Conservation (phyloP, 139 green algal genomes). For the Tetraselmis striata region DNA sequence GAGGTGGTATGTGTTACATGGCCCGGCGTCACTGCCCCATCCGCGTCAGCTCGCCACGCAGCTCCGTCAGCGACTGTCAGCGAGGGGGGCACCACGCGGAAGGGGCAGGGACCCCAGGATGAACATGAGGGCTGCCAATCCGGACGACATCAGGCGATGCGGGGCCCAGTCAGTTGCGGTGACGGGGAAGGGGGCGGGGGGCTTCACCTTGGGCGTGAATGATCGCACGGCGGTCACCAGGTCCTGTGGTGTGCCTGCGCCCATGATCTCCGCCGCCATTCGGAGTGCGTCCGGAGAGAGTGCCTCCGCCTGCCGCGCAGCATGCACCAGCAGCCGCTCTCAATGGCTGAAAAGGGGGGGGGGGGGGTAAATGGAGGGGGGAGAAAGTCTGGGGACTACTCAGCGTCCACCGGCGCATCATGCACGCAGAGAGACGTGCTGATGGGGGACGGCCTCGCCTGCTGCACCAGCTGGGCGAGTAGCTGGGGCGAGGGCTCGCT, state of each 20-base stretch:
- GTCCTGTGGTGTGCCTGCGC: neutral
- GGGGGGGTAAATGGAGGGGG: too few species aligned
- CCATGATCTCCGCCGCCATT: slow-evolving; percentile 2
- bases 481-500: neutral
- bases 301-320: neutral
- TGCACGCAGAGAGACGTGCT: neutral
- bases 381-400: too few species aligned
- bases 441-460: neutral
- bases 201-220: neutral
- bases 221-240: neutral
- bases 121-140: too few species aligned
- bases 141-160: too few species aligned
- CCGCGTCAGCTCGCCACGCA: slow-evolving; percentile 17
- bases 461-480: neutral
- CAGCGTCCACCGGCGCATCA: too few species aligned
- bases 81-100: too few species aligned
- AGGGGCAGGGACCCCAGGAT: too few species aligned
- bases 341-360: too few species aligned
- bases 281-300: neutral
- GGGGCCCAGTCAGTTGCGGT: too few species aligned
- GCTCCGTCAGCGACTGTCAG: neutral
- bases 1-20: too few species aligned
- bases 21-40: slow-evolving; percentile 15
- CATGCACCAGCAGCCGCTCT: too few species aligned
- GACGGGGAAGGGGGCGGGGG: too few species aligned